Evolutionary conservation across 192 early-diverging fungal species (phyloP), one percentile per base, ranked within the genome.

Genomic region (Ambispora gerdemannii): DNA sequence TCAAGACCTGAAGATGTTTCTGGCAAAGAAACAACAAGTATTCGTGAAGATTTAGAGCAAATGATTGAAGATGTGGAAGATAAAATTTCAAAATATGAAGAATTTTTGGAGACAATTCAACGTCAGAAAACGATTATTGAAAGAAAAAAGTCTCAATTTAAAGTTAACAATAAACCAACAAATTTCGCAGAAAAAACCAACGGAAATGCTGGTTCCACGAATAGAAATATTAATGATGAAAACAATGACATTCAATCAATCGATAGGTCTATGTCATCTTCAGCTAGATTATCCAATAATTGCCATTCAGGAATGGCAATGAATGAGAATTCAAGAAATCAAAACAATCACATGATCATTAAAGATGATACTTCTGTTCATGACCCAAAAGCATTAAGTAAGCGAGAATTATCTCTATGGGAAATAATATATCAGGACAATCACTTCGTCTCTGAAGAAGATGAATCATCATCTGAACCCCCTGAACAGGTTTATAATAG

Each of bases 401-500:
- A 43, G 15, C 6, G 38, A 43, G 15, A 15, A 6, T 15, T 43
- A 15, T 43, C 38, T 43, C 38, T 43, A 43, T 43, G 38, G 38
- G 38, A 43, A 43, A 10, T 43, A 43, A 43, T 43, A 10, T 43
- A 43, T 15, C 6, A 43, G 6, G 38, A 43, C 6, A 43, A 43
- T 15, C 38, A 15, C 15, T 10, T 43, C 6, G 7, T 43, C 7
- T 43, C 38, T 15, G 7, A 43, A 15, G 38, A 43, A 43, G 15
- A 43, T 43, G 38, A 43, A 10, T 43, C 7, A 6, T 15, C 38
- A 6, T 10, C 20, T 13, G 53, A 27, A 56, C 4, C 20, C 6
- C 4, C 62, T 8, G 63, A 77, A n/a, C 24, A n/a, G n/a, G n/a
- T 83, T 3, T 81, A 73, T 51, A 43, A 70, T 13, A 70, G 50